phyloP scores from a whole-genome alignment of 176 grass and related monocot genomes.

The Stipa capillata region DNA sequence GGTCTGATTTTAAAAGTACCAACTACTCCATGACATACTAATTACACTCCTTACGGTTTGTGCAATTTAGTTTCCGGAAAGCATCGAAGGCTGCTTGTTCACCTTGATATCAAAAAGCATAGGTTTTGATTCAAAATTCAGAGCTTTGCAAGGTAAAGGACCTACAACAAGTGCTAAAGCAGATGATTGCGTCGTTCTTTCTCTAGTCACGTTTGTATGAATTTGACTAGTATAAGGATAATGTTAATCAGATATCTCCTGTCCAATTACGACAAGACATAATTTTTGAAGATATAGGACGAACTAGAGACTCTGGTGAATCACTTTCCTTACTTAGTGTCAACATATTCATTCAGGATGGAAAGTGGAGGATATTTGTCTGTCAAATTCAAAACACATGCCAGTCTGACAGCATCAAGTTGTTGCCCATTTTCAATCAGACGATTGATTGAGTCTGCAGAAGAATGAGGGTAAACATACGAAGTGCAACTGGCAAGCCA shows the following conservation, averaged over 20 bases:
- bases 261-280: no score
- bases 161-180: neutral
- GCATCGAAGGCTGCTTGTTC: neutral
- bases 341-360: conserved; percentile 21
- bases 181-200: neutral
- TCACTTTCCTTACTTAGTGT: conserved; percentile 7
- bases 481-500: neutral
- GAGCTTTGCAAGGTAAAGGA: neutral
- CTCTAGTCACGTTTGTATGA: neutral
- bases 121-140: neutral
- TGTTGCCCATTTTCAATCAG: conserved; percentile 20
- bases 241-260: neutral
- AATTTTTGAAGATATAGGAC: neutral
- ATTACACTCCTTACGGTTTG: neutral
- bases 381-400: conserved; percentile 17
- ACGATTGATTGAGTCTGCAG: conserved; percentile 12
- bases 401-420: conserved; percentile 27
- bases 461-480: neutral
- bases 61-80: neutral
- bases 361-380: conserved; percentile 16
- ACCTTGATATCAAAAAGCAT: neutral
- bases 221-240: neutral
- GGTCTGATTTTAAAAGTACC: neutral
- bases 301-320: conserved; percentile 21
- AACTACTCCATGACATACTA: neutral